phyloP scores from a whole-genome alignment of 2,329 filamentous ascomycete genomes.

The Beauveria australis region DNA sequence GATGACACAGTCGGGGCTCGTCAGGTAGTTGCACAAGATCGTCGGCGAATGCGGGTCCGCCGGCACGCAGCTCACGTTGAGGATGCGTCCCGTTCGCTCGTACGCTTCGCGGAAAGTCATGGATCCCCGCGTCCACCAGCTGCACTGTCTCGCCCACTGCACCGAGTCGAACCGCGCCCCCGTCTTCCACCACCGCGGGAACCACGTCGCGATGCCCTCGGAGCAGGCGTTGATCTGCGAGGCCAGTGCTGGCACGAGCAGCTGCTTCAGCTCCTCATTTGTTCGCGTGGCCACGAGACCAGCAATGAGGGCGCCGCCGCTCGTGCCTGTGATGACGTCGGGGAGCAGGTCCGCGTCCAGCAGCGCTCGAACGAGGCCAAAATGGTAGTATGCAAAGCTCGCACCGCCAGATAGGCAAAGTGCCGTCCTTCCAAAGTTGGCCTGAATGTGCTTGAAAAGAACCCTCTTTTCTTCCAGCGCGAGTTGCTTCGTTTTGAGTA shows the following conservation, averaged over 20 bases:
- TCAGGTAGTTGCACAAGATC: slow-evolving; percentile 92
- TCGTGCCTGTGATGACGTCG: slow-evolving; percentile 93
- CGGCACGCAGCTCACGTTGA: slow-evolving; percentile 94
- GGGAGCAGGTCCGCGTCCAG: slow-evolving; percentile 80
- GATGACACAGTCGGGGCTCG: slow-evolving; percentile 91
- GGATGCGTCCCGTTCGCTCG: slow-evolving; percentile 81
- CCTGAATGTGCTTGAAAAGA: slow-evolving; percentile 80
- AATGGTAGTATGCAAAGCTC: slow-evolving; percentile 93
- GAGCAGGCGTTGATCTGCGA: slow-evolving; percentile 76
- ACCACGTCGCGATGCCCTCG: slow-evolving; percentile 69
- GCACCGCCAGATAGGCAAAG: slow-evolving; percentile 90
- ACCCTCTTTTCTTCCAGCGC: slow-evolving; percentile 64
- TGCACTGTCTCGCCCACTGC: slow-evolving; percentile 77
- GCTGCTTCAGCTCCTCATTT: slow-evolving; percentile 76
- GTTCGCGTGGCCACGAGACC: slow-evolving; percentile 82
- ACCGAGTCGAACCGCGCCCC: slow-evolving; percentile 90
- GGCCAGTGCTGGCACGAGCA: slow-evolving; percentile 82
- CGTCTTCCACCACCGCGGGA: slow-evolving; percentile 79
- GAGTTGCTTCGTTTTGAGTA: slow-evolving; percentile 61
- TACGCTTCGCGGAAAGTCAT: slow-evolving; percentile 95
- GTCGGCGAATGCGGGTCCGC: slow-evolving; percentile 89
- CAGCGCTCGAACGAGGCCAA: slow-evolving; percentile 83
- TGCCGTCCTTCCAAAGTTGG: slow-evolving; percentile 87
- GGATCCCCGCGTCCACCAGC: slow-evolving; percentile 86
- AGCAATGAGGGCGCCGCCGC: slow-evolving; percentile 84